A percentile compares a stretch with the other conserved stretches of the same genome.
These are phyloP conservation scores for Metarhizium humberi DNA, from an alignment of 2,329 filamentous ascomycete species.

Conservation along the genomic window DNA sequence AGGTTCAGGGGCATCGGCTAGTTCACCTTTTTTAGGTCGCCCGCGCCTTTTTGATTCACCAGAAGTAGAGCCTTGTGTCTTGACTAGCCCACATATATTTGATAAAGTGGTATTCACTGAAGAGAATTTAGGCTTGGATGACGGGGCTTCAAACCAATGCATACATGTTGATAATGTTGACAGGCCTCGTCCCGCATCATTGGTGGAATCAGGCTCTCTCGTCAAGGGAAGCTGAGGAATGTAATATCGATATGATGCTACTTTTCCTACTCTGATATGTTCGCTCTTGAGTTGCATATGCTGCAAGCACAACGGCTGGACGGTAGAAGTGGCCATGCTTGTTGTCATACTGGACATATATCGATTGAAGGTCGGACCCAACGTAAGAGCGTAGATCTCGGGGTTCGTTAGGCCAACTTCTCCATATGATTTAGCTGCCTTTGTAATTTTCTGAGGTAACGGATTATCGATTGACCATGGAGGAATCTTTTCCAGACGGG, in stretches of 20 bases:
- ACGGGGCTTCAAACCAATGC: constrained; percentile 6
- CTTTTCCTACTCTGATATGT: constrained; percentile 25
- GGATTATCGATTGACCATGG: constrained; percentile 26
- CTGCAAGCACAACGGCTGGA: constrained; percentile 22
- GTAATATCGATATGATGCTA: constrained; percentile 26
- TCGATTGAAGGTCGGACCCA: constrained; percentile 26
- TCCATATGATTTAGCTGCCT: constrained; percentile 18
- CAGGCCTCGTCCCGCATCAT: background rate
- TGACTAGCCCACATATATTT: background rate
- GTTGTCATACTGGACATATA: constrained; percentile 28
- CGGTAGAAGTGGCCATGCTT: constrained; percentile 19
- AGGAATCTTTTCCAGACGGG: constrained; percentile 12
- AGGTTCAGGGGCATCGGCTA: background rate
- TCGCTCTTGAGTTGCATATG: constrained; percentile 27
- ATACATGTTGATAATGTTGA: constrained; percentile 2
- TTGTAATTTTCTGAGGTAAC: constrained; percentile 20
- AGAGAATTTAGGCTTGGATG: background rate
- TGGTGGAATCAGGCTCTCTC: background rate
- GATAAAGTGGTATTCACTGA: background rate
- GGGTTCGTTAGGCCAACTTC: constrained; percentile 25
- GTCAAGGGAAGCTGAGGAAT: background rate
- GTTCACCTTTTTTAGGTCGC: background rate
- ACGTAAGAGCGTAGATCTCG: constrained; percentile 25
- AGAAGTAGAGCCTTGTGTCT: background rate
- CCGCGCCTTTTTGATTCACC: background rate